Evolutionary conservation across 371 early-diverging fungal species (phyloP).

Genomic region (Rhizopus microsporus): DNA sequence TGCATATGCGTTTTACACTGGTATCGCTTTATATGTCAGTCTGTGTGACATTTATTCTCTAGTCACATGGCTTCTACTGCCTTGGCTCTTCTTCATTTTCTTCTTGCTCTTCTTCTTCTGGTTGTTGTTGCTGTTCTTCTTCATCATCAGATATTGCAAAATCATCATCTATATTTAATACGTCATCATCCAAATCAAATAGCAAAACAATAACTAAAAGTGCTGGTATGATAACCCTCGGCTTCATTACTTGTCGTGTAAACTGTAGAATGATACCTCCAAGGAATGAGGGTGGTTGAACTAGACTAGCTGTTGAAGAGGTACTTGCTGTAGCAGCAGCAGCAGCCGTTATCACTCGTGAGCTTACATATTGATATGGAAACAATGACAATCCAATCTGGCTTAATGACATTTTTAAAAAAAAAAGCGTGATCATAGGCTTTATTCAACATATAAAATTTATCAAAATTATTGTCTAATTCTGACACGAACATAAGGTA

Average conservation of each 20-base stretch:
- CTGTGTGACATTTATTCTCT: background rate
- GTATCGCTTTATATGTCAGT: background rate
- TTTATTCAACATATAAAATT: background rate
- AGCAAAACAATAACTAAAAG: constrained; percentile 40
- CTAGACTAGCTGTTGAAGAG: constrained; percentile 2
- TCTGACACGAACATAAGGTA: constrained; percentile 49
- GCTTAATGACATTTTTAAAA: constrained; percentile 4
- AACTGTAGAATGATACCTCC: constrained; percentile 44
- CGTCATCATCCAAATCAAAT: constrained; percentile 45
- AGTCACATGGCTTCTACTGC: too few relatives aligned
- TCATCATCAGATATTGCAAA: background rate
- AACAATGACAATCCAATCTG: constrained; percentile 23
- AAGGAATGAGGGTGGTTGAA: constrained; percentile 31
- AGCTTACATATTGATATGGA: constrained; percentile 29
- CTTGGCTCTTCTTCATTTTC: too few relatives aligned
- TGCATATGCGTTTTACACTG: too few relatives aligned
- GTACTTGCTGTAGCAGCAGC: constrained; percentile 18
- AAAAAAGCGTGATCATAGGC: background rate
- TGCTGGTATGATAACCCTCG: constrained; percentile 39
- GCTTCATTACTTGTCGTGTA: constrained; percentile 41
- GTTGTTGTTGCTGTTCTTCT: background rate
- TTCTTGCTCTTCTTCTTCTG: too few relatives aligned
- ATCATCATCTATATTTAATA: constrained; percentile 44
- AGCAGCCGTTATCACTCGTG: constrained; percentile 24
- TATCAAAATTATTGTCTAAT: constrained; percentile 32